Evolutionary conservation across 805 yeast species (phyloP).

Genomic region (Sugiyamaella smithiae): DNA sequence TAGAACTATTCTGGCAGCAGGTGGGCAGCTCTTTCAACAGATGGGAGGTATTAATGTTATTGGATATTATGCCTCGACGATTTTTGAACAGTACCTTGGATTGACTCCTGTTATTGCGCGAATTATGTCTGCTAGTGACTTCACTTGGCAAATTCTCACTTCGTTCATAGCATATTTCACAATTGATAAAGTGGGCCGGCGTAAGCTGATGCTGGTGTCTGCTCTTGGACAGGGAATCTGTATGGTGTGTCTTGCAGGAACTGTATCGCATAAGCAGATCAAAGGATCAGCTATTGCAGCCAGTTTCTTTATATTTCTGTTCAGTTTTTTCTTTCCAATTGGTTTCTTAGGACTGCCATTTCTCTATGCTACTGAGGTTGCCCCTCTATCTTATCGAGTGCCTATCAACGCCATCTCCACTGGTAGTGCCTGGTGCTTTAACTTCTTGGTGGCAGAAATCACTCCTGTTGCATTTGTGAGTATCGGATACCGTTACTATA

Average conservation of each 20-base stretch:
- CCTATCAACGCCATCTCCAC: conserved; percentile 56
- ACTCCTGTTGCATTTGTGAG: conserved; percentile 50
- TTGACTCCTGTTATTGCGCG: conserved; percentile 4
- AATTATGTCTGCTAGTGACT: conserved; percentile 9
- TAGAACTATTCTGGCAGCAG: conserved; percentile 12
- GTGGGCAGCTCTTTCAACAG: conserved; percentile 10
- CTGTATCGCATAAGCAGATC: background rate
- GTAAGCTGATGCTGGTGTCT: conserved; percentile 7
- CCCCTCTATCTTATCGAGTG: conserved; percentile 13
- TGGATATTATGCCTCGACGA: conserved; percentile 8
- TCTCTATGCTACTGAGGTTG: conserved; percentile 18
- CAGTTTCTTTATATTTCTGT: conserved; percentile 7
- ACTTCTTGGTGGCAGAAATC: conserved; percentile 63
- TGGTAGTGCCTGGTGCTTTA: conserved; percentile 60
- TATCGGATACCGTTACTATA: conserved; percentile 47
- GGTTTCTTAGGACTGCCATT: conserved; percentile 15
- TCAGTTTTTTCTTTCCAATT: conserved; percentile 12
- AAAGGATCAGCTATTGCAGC: conserved; percentile 11
- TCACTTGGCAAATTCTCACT: conserved; percentile 8
- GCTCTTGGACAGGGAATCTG: conserved; percentile 3
- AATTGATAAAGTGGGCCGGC: conserved; percentile 14
- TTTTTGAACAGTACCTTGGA: conserved; percentile 13
- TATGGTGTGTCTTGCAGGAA: conserved; percentile 5
- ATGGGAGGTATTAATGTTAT: conserved; percentile 11
- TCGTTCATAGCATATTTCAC: conserved; percentile 10